Percentiles rank a stretch among this genome's conserved stretches.
phyloP scores from a whole-genome alignment of 371 early-diverging fungal species.

The Actinomortierella wolfii region DNA sequence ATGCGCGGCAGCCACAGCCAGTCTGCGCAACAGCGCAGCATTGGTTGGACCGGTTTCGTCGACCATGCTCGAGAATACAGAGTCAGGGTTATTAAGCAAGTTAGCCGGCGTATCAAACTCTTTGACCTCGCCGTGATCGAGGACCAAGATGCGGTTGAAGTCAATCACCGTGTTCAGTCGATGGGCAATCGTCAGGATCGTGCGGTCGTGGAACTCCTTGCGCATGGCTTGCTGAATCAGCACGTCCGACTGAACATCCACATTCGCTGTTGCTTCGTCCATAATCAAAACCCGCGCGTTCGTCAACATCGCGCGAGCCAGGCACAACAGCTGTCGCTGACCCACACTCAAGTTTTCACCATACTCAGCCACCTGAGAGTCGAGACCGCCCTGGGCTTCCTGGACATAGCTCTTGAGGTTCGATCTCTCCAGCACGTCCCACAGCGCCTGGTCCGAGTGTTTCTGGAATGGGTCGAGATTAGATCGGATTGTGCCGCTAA shows the following conservation, averaged over 20 bases:
- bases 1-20: conserved; percentile 37
- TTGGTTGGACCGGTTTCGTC: conserved; percentile 52
- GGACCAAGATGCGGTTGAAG: conserved; percentile 66
- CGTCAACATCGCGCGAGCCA: conserved; percentile 63
- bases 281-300: conserved; percentile 70
- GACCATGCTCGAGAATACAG: conserved; percentile 54
- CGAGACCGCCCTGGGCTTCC: conserved; percentile 49
- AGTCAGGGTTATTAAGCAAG: conserved; percentile 45
- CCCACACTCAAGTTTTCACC: conserved; percentile 66
- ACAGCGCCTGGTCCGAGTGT: conserved; percentile 63
- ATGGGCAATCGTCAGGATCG: conserved; percentile 61
- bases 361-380: conserved; percentile 46
- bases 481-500: conserved; percentile 63
- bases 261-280: conserved; percentile 85
- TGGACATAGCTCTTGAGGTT: conserved; percentile 46
- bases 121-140: conserved; percentile 69
- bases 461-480: conserved; percentile 69
- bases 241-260: conserved; percentile 78
- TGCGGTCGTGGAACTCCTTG: conserved; percentile 50
- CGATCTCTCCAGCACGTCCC: conserved; percentile 63
- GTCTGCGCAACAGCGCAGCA: conserved; percentile 33
- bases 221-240: conserved; percentile 82
- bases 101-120: conserved; percentile 62
- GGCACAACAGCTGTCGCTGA: conserved; percentile 58
- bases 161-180: conserved; percentile 71